Conservation (phyloP, 371 early-diverging fungal genomes). For the Parasitella parasitica region DNA sequence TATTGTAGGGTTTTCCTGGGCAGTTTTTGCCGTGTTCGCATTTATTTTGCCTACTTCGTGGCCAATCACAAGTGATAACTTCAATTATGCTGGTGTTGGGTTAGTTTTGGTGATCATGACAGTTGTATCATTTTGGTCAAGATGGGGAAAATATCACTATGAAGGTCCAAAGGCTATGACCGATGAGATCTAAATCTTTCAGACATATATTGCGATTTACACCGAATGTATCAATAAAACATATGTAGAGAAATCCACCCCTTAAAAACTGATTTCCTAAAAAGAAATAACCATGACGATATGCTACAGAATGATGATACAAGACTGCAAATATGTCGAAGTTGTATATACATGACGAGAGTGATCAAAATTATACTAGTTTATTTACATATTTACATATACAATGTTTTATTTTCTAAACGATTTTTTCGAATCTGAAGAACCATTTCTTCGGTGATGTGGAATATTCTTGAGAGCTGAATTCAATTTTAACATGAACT, state of each 20-base stretch:
- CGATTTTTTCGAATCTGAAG: not conserved
- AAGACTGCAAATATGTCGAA: not conserved
- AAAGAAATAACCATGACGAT: not conserved
- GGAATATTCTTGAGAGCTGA: not conserved
- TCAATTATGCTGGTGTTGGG: slow-evolving; percentile 27
- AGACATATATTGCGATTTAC: not conserved
- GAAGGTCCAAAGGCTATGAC: slow-evolving; percentile 26
- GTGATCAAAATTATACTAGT: not conserved
- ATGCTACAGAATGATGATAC: not conserved
- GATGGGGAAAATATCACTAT: slow-evolving; percentile 30
- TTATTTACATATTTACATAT: not conserved
- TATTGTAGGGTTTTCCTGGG: slow-evolving; percentile 32
- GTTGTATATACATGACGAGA: not conserved
- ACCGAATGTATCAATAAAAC: too few relatives aligned
- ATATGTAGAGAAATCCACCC: too few relatives aligned
- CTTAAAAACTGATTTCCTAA: not conserved
- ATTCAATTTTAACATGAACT: slow-evolving; percentile 1
- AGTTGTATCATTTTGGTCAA: slow-evolving; percentile 22
- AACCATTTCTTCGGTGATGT: not conserved
- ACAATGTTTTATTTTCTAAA: not conserved
- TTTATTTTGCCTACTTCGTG: slow-evolving; percentile 40
- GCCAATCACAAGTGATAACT: slow-evolving; percentile 34
- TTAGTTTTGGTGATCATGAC: slow-evolving; percentile 7
- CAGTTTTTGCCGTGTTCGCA: slow-evolving; percentile 31
- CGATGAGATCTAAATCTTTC: slow-evolving; percentile 13